Evolutionary conservation across 2,329 filamentous ascomycete genomes (phyloP), one percentile per base, ranked within the genome.

Genomic region (Beauveria bassiana): DNA sequence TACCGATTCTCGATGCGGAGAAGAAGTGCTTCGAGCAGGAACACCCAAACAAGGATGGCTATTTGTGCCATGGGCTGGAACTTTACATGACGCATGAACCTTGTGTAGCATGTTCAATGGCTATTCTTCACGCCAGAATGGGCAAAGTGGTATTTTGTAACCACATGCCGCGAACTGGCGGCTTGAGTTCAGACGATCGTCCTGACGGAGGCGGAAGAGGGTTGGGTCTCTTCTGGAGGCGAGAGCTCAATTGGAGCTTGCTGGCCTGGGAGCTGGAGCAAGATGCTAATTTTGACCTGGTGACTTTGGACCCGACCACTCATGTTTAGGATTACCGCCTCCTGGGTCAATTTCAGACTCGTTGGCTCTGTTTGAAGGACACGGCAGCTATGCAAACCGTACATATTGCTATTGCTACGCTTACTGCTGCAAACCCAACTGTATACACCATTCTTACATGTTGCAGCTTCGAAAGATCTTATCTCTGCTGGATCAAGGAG

Each of bases 41-140:
- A 68, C 88, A 87, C 69, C 84, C 82, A 46, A 83, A 80, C 65
- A 82, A 84, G 38, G 90, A 91, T 66, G 93, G 93, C 59, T 99
- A 99, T 72, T 85, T 99, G 22, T 98, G 93, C 75, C 91, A 96
- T 66, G 90, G 91, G 60, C 82, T 99, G 34, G 93, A 98, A 74
- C 84, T 99, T 61, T 98, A 97, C 76, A 81, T 96, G 64, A 96
- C 93, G 2, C 93, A 98, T 70, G 95, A 99, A 75, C 95, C 95
- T 5, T 99, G 95, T 72, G 84, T 96, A 63, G 96, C 96, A 84
- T 99, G 95, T 75, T 91, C 90, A 42, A 98, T 98, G 95, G 95
- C 91, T 1, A 89, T 98, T 67, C 81, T 98, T 24, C 93, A 98
- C 72, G 97, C 93, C 9, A 86, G 95, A 56, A 96, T 99, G 81